Percentiles rank a stretch among this genome's conserved stretches.
These are phyloP conservation scores for Aspergillus flavus DNA, from an alignment of 2,329 filamentous ascomycete species.

Conservation along the genomic window DNA sequence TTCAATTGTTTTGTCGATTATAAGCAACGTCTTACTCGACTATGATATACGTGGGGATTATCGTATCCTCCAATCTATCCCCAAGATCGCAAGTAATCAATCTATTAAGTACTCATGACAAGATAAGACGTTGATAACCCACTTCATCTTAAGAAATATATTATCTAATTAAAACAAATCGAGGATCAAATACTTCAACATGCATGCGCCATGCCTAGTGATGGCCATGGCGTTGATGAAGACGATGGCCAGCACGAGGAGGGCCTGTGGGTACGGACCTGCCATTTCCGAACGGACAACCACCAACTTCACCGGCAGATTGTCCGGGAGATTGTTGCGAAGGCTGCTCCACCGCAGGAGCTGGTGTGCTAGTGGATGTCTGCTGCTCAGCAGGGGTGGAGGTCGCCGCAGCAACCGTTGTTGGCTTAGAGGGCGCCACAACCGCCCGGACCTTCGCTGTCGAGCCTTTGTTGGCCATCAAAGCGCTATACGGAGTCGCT, in stretches of 20 bases:
- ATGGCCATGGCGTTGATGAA: neutral
- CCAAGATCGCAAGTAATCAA: neutral
- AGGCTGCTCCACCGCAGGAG: neutral
- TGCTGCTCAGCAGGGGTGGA: neutral
- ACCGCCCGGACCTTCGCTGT: neutral
- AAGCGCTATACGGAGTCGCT: conserved; percentile 31
- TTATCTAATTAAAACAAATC: neutral
- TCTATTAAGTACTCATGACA: neutral
- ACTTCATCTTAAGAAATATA: neutral
- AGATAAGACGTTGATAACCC: neutral
- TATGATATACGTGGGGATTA: neutral
- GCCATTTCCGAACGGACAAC: neutral
- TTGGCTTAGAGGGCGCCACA: neutral
- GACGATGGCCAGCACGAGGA: neutral
- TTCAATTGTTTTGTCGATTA: neutral
- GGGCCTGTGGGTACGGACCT: neutral
- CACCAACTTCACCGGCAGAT: neutral
- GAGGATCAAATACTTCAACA: neutral
- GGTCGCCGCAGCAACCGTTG: neutral
- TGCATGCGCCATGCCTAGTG: neutral
- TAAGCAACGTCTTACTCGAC: neutral
- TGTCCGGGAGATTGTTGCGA: neutral
- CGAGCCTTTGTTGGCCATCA: conserved; percentile 11
- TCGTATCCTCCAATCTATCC: neutral
- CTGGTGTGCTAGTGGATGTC: neutral